Percentiles rank a stretch among this genome's conserved stretches.
Conservation (phyloP, 1,284 basidiomycete species). For the Crucibulum parvulum region DNA sequence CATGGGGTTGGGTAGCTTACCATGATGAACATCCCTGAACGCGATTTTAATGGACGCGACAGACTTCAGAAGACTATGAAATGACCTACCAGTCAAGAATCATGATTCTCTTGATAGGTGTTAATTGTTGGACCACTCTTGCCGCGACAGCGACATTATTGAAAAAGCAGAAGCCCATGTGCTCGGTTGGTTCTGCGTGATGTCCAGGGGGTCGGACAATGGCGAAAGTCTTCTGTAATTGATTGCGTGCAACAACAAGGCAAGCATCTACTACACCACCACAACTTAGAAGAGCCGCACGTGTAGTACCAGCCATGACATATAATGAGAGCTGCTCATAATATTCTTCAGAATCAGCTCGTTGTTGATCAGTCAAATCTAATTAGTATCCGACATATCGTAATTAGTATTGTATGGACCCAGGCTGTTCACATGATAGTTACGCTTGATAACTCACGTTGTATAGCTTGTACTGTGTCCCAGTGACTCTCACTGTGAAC, state of each 20-base stretch:
- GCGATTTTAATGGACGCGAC: slow-evolving; percentile 3
- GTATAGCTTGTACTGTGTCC: slow-evolving; percentile 86
- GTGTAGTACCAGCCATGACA: slow-evolving; percentile 86
- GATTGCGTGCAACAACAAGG: slow-evolving; percentile 84
- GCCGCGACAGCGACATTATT: slow-evolving; percentile 98
- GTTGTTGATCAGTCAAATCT: slow-evolving; percentile 80
- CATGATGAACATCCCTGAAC: slow-evolving; percentile 97
- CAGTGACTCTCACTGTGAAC: slow-evolving; percentile 93
- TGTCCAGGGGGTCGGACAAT: slow-evolving; percentile 98
- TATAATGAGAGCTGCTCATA: slow-evolving; percentile 94
- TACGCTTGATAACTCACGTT: slow-evolving; percentile 56
- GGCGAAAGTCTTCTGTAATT: slow-evolving; percentile 90
- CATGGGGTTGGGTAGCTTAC: slow-evolving; percentile 46
- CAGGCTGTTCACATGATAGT: slow-evolving; percentile 11
- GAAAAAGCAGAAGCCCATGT: slow-evolving; percentile 99
- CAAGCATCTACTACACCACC: slow-evolving; percentile 95
- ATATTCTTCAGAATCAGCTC: slow-evolving; percentile 75
- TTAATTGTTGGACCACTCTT: slow-evolving; percentile 76
- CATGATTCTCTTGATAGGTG: slow-evolving; percentile 79
- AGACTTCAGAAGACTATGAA: slow-evolving; percentile 6
- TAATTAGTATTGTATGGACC: slow-evolving; percentile 4
- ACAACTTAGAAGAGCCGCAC: slow-evolving; percentile 88
- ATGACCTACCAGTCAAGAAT: slow-evolving; percentile 92
- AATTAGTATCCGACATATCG: slow-evolving; percentile 7
- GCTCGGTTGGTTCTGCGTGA: slow-evolving; percentile 97